phyloP scores from a whole-genome alignment of 2,329 filamentous ascomycete genomes.

The Penicillium sp. region DNA sequence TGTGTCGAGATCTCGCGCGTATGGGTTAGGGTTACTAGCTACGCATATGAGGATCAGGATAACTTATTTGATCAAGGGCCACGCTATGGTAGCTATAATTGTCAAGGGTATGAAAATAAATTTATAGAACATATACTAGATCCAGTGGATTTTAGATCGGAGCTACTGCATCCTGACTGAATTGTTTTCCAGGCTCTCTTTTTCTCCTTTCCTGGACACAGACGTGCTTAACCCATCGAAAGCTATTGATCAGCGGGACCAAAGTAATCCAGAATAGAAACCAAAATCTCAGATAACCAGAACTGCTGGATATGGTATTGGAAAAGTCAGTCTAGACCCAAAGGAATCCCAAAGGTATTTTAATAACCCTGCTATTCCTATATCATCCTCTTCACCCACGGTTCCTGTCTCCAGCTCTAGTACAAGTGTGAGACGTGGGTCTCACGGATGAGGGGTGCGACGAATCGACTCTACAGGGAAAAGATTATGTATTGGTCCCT shows the following conservation, averaged over 20 bases:
- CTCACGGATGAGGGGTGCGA: neutral
- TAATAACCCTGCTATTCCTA: neutral
- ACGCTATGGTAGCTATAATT: neutral
- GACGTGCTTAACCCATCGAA: neutral
- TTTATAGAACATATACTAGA: neutral
- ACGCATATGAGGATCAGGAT: neutral
- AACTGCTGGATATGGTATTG: too few species aligned
- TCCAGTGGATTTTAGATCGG: neutral
- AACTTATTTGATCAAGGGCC: neutral
- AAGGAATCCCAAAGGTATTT: neutral
- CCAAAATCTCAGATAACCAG: neutral
- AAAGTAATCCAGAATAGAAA: neutral
- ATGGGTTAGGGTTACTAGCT: neutral
- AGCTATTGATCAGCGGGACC: neutral
- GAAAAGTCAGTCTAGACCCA: neutral
- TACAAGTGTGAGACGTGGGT: neutral
- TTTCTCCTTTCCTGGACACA: neutral
- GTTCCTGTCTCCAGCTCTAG: neutral
- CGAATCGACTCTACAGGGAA: slow-evolving; percentile 1
- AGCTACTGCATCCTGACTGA: neutral
- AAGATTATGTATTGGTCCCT: slow-evolving; percentile 35
- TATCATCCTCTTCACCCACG: neutral
- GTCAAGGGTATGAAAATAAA: too few species aligned
- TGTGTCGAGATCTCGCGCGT: neutral
- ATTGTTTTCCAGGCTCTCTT: too few species aligned